Conservation (phyloP, 805 yeast genomes). For the Candida takata region DNA sequence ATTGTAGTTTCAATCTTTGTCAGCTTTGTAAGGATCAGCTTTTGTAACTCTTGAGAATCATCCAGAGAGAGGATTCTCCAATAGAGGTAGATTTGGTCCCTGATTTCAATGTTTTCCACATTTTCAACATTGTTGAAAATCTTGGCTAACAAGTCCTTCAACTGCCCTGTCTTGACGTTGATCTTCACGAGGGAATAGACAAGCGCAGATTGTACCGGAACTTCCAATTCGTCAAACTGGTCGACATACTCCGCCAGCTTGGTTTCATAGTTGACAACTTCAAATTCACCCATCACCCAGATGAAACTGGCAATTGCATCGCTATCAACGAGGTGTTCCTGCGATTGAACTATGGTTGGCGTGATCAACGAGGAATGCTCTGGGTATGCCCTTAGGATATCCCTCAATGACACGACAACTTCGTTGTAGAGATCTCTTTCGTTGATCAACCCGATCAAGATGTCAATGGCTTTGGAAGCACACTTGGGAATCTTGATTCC, state of each 20-base stretch:
- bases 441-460: constrained; percentile 49
- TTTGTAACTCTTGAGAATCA: constrained; percentile 29
- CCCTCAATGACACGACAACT: constrained; percentile 54
- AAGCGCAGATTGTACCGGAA: constrained; percentile 51
- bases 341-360: constrained; percentile 45
- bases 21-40: constrained; percentile 51
- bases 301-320: constrained; percentile 51
- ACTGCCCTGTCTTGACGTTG: constrained; percentile 34
- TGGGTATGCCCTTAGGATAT: constrained; percentile 62
- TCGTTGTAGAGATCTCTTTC: constrained; percentile 63
- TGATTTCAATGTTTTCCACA: constrained; percentile 66
- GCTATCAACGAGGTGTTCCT: constrained; percentile 39
- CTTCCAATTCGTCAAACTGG: constrained; percentile 51
- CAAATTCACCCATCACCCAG: constrained; percentile 69
- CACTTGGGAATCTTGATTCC: constrained; percentile 56
- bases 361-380: constrained; percentile 41
- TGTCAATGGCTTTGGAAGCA: constrained; percentile 50
- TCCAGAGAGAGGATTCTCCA: constrained; percentile 66
- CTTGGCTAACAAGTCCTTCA: constrained; percentile 42
- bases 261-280: constrained; percentile 45
- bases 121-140: constrained; percentile 60
- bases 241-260: constrained; percentile 41
- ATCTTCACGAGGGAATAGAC: constrained; percentile 60
- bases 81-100: constrained; percentile 73
- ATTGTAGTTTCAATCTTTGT: constrained; percentile 72